Evolutionary conservation across 2,329 filamentous ascomycete genomes (phyloP).

Genomic region (Monosporascus cannonballus): DNA sequence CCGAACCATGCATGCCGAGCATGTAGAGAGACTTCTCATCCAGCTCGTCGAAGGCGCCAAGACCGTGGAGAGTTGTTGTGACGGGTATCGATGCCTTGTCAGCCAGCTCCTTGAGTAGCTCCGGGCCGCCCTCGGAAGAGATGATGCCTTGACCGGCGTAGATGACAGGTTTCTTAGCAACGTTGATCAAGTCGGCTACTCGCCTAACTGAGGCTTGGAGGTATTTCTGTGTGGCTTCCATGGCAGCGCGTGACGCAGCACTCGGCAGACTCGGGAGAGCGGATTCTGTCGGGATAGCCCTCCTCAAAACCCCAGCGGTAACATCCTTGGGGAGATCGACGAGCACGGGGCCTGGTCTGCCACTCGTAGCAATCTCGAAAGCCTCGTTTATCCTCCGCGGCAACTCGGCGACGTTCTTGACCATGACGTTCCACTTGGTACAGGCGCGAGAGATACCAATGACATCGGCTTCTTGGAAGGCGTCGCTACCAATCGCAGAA

Average conservation of each 20-base stretch:
- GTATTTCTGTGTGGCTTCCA: conserved; percentile 66
- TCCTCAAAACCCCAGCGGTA: conserved; percentile 75
- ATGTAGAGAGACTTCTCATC: conserved; percentile 95
- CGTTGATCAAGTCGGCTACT: conserved; percentile 77
- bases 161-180: conserved; percentile 88
- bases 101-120: conserved; percentile 75
- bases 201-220: conserved; percentile 67
- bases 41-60: conserved; percentile 88
- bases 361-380: conserved; percentile 94
- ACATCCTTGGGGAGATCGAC: conserved; percentile 97
- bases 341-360: conserved; percentile 87
- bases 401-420: conserved; percentile 89
- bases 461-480: conserved; percentile 95
- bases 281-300: conserved; percentile 72
- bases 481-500: conserved; percentile 84
- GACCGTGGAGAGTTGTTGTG: conserved; percentile 89
- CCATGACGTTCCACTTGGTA: conserved; percentile 99
- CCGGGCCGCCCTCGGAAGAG: conserved; percentile 69
- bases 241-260: conserved; percentile 75
- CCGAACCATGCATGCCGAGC: conserved; percentile 97
- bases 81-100: conserved; percentile 91
- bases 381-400: conserved; percentile 94
- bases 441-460: conserved; percentile 90
- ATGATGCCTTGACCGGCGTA: conserved; percentile 92
- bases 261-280: conserved; percentile 76